A percentile compares a stretch with the other conserved stretches of the same genome.
Evolutionary conservation across 148 eudicot species (phyloP).

Genomic region (Camellia lanceoleosa): DNA sequence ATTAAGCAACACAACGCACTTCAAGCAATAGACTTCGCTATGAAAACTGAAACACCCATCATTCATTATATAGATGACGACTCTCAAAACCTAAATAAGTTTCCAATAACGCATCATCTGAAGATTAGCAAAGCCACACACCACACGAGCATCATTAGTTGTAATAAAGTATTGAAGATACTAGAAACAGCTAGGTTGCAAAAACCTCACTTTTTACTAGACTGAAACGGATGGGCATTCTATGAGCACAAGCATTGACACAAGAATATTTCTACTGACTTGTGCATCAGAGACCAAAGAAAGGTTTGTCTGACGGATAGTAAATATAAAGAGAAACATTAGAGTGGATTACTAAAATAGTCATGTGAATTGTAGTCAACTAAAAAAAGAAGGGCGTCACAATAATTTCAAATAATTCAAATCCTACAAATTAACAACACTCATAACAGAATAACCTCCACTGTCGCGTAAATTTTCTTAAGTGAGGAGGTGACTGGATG

Average conservation of each 20-base stretch:
- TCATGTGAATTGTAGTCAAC: neutral
- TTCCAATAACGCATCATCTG: too few relatives aligned
- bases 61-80: neutral
- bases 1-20: neutral
- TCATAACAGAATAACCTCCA: neutral
- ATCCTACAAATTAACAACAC: neutral
- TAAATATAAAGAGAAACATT: neutral
- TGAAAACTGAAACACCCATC: neutral
- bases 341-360: neutral
- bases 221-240: neutral
- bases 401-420: neutral
- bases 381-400: neutral
- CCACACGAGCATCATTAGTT: neutral
- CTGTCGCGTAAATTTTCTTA: neutral
- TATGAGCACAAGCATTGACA: neutral
- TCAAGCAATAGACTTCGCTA: neutral
- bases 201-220: neutral
- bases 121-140: neutral
- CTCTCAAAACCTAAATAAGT: neutral
- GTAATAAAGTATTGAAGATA: neutral
- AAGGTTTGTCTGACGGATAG: neutral
- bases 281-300: neutral
- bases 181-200: neutral
- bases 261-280: neutral
- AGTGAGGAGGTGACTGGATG: neutral